These are phyloP conservation scores for Psilocybe sp. DNA, from an alignment of 768 basidiomycete genomes.

Conservation along the genomic window DNA sequence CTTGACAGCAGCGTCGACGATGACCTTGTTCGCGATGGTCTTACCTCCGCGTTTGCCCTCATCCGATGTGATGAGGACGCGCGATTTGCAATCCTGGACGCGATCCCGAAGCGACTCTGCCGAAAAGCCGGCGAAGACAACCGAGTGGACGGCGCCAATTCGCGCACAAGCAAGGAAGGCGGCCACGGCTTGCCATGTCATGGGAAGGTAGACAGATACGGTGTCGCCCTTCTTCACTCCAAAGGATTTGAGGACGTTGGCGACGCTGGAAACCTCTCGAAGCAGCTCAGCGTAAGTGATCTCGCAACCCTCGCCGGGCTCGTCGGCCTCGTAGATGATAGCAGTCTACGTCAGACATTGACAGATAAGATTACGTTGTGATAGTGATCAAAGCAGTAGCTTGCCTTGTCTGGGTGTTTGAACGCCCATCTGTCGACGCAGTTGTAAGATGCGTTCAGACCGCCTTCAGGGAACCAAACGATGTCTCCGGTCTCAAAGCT, in stretches of 20 bases:
- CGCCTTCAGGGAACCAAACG: constrained; percentile 96
- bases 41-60: constrained; percentile 95
- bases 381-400: constrained; percentile 1
- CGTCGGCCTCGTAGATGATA: constrained; percentile 98
- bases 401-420: constrained; percentile 77
- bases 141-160: constrained; percentile 94
- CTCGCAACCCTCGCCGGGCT: constrained; percentile 75
- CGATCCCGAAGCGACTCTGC: constrained; percentile 93
- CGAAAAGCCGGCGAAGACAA: constrained; percentile 96
- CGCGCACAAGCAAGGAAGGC: constrained; percentile 98
- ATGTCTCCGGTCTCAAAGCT: constrained; percentile 84
- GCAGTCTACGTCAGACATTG: constrained; percentile 56
- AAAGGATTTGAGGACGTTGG: constrained; percentile 86
- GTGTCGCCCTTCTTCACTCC: constrained; percentile 96
- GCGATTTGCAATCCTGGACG: constrained; percentile 81
- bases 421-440: constrained; percentile 97
- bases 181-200: constrained; percentile 94
- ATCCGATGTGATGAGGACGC: constrained; percentile 93
- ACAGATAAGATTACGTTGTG: neutral
- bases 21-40: constrained; percentile 89
- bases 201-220: constrained; percentile 89
- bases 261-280: constrained; percentile 83
- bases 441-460: constrained; percentile 92
- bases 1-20: constrained; percentile 89
- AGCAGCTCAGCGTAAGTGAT: constrained; percentile 85